phyloP scores from a whole-genome alignment of 768 basidiomycete genomes.

The Lanmaoa rubissima region DNA sequence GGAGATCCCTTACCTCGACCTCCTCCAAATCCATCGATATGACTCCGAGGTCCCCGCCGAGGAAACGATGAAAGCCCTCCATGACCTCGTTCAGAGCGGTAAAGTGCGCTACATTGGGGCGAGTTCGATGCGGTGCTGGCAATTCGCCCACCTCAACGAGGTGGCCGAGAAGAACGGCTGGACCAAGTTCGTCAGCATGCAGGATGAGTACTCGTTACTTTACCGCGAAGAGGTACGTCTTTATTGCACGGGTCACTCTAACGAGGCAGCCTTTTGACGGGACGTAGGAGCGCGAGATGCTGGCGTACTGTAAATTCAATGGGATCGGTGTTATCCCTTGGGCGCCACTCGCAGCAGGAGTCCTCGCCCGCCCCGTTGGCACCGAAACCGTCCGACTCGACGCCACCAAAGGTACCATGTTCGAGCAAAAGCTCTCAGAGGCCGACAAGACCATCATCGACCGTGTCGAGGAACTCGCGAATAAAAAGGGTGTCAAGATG shows the following conservation, averaged over 20 bases:
- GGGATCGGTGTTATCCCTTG: conserved; percentile 57
- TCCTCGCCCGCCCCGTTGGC: conserved; percentile 38
- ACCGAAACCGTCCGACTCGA: conserved; percentile 22
- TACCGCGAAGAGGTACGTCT: conserved; percentile 50
- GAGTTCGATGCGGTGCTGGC: conserved; percentile 47
- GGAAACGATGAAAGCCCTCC: conserved; percentile 51
- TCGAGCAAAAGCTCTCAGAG: conserved; percentile 27
- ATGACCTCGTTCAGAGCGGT: conserved; percentile 47
- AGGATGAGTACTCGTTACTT: conserved; percentile 50
- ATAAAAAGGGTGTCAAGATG: conserved; percentile 41
- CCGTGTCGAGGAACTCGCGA: conserved; percentile 43
- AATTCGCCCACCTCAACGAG: conserved; percentile 44
- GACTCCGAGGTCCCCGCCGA: conserved; percentile 37
- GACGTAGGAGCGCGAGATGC: conserved; percentile 44
- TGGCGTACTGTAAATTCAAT: conserved; percentile 43
- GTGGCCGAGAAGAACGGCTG: conserved; percentile 44
- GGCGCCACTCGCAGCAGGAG: conserved; percentile 42
- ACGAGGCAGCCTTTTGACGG: background rate
- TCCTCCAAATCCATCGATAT: conserved; percentile 46
- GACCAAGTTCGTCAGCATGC: conserved; percentile 57
- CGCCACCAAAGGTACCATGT: conserved; percentile 15
- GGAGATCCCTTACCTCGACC: conserved; percentile 37
- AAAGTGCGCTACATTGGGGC: conserved; percentile 53
- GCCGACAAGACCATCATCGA: conserved; percentile 37
- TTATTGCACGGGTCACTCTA: no score